Conservation (phyloP, 2,329 filamentous ascomycete species). For the Paradendryphiella salina region DNA sequence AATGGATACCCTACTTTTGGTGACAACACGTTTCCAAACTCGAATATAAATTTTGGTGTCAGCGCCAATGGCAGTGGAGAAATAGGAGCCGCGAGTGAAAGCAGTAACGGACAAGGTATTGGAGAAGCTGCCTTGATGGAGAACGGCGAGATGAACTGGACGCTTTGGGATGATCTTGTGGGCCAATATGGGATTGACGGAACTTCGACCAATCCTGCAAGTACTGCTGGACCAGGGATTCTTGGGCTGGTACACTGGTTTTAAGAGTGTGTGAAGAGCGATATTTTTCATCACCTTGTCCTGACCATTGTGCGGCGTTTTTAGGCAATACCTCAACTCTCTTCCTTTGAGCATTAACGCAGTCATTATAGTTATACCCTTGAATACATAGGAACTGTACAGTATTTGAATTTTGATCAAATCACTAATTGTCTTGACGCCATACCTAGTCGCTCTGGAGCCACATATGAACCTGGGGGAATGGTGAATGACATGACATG, state of each 20-base stretch:
- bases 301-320: not conserved
- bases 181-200: constrained; percentile 53
- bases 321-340: not conserved
- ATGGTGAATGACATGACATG: too few species aligned
- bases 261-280: not conserved
- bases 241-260: constrained; percentile 38
- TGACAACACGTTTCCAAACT: constrained; percentile 24
- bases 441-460: too few species aligned
- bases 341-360: not conserved
- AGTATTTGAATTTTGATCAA: too few species aligned
- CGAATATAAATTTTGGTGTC: constrained; percentile 26
- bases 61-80: constrained; percentile 14
- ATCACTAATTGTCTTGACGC: too few species aligned
- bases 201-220: constrained; percentile 10
- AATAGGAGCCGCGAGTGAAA: not conserved
- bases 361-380: too few species aligned
- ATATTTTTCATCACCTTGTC: not conserved
- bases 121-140: constrained; percentile 39
- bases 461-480: too few species aligned
- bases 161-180: constrained; percentile 55
- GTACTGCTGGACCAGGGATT: constrained; percentile 19
- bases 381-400: too few species aligned
- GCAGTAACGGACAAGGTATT: constrained; percentile 1
- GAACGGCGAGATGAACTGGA: constrained; percentile 52
- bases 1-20: constrained; percentile 22